phyloP scores from a whole-genome alignment of 805 yeast species.

The Torulaspora franciscae region DNA sequence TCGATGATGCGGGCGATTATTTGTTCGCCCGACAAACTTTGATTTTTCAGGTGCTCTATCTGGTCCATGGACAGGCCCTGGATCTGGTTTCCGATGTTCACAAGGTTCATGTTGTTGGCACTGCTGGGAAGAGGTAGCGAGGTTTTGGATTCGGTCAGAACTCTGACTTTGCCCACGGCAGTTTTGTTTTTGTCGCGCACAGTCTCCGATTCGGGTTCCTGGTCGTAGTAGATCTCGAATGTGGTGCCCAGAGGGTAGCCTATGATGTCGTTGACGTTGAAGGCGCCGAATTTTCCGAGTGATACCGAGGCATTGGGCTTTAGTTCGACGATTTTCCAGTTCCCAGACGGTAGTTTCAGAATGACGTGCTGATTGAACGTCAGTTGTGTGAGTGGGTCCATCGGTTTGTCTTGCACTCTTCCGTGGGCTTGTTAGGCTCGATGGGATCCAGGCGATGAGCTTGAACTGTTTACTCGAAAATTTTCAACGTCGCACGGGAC shows the following conservation, averaged over 20 bases:
- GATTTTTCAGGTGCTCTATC: conserved; percentile 73
- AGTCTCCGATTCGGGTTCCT: conserved; percentile 14
- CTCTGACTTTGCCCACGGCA: conserved; percentile 12
- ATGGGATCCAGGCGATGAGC: conserved; percentile 9
- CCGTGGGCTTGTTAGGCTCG: neutral
- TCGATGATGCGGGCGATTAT: conserved; percentile 78
- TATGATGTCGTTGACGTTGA: conserved; percentile 64
- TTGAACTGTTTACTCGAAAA: conserved; percentile 3
- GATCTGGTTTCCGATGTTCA: conserved; percentile 61
- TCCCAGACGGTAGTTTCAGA: conserved; percentile 76
- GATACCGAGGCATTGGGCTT: conserved; percentile 55
- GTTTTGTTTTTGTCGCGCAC: conserved; percentile 4
- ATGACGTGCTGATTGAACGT: conserved; percentile 42
- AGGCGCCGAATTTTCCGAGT: conserved; percentile 90
- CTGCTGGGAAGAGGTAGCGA: conserved; percentile 40
- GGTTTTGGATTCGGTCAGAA: conserved; percentile 20
- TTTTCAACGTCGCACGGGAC: conserved; percentile 8
- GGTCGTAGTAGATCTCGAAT: conserved; percentile 65
- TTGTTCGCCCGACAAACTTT: conserved; percentile 66
- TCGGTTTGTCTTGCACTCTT: neutral
- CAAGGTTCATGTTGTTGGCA: conserved; percentile 58
- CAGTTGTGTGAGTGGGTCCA: conserved; percentile 31
- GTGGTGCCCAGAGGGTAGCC: conserved; percentile 86
- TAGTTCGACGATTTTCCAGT: conserved; percentile 66
- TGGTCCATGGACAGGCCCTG: conserved; percentile 76